Evolutionary conservation across 78 protist species (phyloP), one percentile per base, ranked within the genome.

Genomic region (Tieghemostelium lacteum): DNA sequence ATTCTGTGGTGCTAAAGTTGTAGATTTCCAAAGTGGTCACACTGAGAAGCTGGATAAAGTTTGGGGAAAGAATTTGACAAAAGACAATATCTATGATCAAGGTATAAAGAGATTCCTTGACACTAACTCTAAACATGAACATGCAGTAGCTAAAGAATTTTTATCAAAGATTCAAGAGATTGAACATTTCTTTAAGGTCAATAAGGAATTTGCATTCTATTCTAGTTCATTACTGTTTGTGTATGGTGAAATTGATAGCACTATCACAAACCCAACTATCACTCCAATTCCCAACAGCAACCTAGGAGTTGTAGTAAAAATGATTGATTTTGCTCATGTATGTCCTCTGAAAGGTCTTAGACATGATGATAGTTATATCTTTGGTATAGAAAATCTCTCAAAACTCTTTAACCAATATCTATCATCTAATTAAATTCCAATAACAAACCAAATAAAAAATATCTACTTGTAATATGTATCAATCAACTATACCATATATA

Each of bases 281-380:
- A 31, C 65, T 17, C 24, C 33, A 61, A 52, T 65, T 0, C 22
- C 12, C 24, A 26, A 6, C 14, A 60, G 19, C 17, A 26, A 39
- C 45, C 12, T 19, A 24, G 77, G 78, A 16, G 34, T 75, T 19
- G 52, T 42, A 22, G 33, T 87, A 28, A 72, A 76, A 45, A 87
- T 87, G 93, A 87, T 87, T 34, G 93, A 87, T 75, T 87, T 87
- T 54, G 78, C 86, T 16, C 93, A 87, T 63, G 86, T 87, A 0
- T 75, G 75, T 50, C 58, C 75, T n/a, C 7, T 80, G 5, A 14
- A 70, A 17, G 39, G 37, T 50, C 4, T 31, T 37, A 57, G 17
- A 1, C 3, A 16, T 2, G 89, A 83, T 34, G 55, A 83, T 7
- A 5, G 76, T 20, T 83, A 83, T 57, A 50, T 83, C 2, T 36